Conservation (phyloP, 148 eudicot genomes). For the Dianthus caryophyllus region DNA sequence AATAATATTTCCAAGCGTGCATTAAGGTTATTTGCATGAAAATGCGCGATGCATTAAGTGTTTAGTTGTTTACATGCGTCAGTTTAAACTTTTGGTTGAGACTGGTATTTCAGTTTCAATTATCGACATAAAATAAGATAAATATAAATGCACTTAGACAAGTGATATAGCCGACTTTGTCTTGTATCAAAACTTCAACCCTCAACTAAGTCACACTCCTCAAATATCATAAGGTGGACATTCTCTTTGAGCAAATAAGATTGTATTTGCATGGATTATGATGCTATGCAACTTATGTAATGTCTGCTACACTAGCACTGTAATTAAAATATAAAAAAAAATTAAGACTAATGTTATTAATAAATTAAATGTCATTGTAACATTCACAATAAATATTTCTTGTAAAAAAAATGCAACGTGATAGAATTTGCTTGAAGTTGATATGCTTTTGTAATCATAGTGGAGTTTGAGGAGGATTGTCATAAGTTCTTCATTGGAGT, state of each 20-base stretch:
- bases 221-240: background rate
- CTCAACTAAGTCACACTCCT: conserved; percentile 10
- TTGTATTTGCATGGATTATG: conserved; percentile 16
- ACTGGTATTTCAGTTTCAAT: background rate
- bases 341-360: too few relatives aligned
- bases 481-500: background rate
- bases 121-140: conserved; percentile 4
- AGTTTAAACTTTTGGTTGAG: background rate
- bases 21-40: too few relatives aligned
- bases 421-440: conserved; percentile 7
- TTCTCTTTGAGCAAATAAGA: conserved; percentile 18
- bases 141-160: background rate
- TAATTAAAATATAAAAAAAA: background rate
- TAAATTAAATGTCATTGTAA: background rate
- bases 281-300: conserved; percentile 22
- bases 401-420: conserved; percentile 4
- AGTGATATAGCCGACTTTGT: conserved; percentile 26
- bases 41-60: too few relatives aligned
- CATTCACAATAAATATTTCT: background rate
- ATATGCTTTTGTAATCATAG: conserved; percentile 9
- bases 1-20: too few relatives aligned
- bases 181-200: conserved; percentile 25
- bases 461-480: conserved; percentile 20
- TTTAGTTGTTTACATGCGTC: too few relatives aligned
- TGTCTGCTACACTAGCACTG: conserved; percentile 12